Evolutionary conservation across 805 yeast genomes (phyloP).

Genomic region (Zygoascus bituminiphila): DNA sequence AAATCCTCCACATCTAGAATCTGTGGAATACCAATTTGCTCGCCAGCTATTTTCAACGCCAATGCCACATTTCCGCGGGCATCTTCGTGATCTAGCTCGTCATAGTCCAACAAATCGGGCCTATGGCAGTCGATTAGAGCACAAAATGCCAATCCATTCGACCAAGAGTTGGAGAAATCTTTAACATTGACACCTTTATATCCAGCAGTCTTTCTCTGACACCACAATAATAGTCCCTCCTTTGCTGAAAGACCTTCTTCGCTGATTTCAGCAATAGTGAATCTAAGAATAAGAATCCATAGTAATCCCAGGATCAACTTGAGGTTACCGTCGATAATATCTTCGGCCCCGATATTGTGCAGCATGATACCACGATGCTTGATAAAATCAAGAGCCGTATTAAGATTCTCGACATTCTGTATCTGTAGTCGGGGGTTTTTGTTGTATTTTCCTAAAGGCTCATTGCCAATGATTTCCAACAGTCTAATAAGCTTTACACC

Average conservation of each 20-base stretch:
- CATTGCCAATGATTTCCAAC: constrained; percentile 31
- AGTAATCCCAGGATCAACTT: constrained; percentile 85
- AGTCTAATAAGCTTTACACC: constrained; percentile 32
- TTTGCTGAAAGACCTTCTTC: constrained; percentile 35
- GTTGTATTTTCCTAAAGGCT: constrained; percentile 29
- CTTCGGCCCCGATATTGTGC: constrained; percentile 53
- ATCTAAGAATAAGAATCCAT: constrained; percentile 47
- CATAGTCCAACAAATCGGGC: constrained; percentile 34
- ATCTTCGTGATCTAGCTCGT: constrained; percentile 24
- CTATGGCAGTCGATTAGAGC: constrained; percentile 37
- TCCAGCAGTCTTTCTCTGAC: constrained; percentile 38
- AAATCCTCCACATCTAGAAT: constrained; percentile 51
- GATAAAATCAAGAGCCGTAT: constrained; percentile 31
- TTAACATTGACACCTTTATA: constrained; percentile 32
- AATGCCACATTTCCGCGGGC: constrained; percentile 28
- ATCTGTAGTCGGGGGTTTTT: constrained; percentile 28
- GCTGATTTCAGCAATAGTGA: constrained; percentile 32
- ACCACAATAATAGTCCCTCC: constrained; percentile 44
- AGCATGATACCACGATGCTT: constrained; percentile 30
- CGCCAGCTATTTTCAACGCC: constrained; percentile 38
- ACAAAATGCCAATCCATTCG: constrained; percentile 41
- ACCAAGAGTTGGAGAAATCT: constrained; percentile 53
- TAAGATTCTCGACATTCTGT: constrained; percentile 33
- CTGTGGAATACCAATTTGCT: constrained; percentile 41
- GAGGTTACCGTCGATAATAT: constrained; percentile 88